Percentiles rank a stretch among this genome's conserved stretches.
phyloP scores from a whole-genome alignment of 768 basidiomycete species.

The Phlebiopsis flavidoalba region DNA sequence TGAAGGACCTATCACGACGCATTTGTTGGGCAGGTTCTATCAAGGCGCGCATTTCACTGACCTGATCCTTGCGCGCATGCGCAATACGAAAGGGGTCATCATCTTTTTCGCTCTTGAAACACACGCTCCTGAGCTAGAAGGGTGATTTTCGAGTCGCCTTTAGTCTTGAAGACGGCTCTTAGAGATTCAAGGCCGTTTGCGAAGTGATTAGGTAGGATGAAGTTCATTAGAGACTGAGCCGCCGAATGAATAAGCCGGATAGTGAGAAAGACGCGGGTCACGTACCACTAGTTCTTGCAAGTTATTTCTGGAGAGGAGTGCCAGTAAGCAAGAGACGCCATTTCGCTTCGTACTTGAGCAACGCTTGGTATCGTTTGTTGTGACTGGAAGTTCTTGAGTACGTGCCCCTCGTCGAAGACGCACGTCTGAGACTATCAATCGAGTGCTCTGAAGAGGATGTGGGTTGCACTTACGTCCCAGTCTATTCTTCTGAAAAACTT shows the following conservation, averaged over 20 bases:
- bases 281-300: slow-evolving; percentile 84
- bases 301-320: slow-evolving; percentile 91
- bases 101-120: slow-evolving; percentile 96
- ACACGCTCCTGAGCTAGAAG: slow-evolving; percentile 90
- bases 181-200: slow-evolving; percentile 70
- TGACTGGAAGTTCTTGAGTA: slow-evolving; percentile 96
- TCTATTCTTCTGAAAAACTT: slow-evolving; percentile 89
- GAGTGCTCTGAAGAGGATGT: not conserved
- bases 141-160: slow-evolving; percentile 85
- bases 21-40: not conserved
- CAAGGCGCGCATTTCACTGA: slow-evolving; percentile 20
- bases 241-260: not conserved
- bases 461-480: slow-evolving; percentile 72
- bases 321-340: slow-evolving; percentile 95
- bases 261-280: slow-evolving; percentile 10
- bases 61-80: slow-evolving; percentile 96
- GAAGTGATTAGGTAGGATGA: slow-evolving; percentile 92
- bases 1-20: slow-evolving; percentile 62
- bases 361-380: slow-evolving; percentile 88
- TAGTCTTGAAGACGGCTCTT: slow-evolving; percentile 94
- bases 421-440: slow-evolving; percentile 53
- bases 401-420: slow-evolving; percentile 96
- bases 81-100: slow-evolving; percentile 98
- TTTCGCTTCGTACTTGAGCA: slow-evolving; percentile 77
- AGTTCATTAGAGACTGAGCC: slow-evolving; percentile 89